Percentiles rank a stretch among this genome's conserved stretches.
These are phyloP conservation scores for Colletotrichum sp. DNA, from an alignment of 2,329 filamentous ascomycete genomes.

Conservation along the genomic window DNA sequence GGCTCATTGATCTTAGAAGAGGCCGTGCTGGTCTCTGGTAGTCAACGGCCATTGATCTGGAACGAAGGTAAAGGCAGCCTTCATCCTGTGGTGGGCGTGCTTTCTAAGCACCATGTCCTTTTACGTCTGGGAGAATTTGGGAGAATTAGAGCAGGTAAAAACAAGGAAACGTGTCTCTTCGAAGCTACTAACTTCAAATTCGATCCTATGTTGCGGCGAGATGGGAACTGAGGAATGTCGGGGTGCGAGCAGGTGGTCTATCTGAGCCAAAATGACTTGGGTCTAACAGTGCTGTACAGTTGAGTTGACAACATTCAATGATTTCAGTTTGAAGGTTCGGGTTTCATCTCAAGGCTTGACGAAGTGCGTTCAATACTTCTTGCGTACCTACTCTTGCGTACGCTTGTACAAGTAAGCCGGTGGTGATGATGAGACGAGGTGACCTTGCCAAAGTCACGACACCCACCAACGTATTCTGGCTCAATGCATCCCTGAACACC, in stretches of 20 bases:
- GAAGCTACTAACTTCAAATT: neutral
- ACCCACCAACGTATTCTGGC: neutral
- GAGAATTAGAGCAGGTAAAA: neutral
- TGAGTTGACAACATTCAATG: neutral
- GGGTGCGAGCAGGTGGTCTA: neutral
- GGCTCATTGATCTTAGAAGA: neutral
- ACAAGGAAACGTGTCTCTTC: neutral
- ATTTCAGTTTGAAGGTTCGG: neutral
- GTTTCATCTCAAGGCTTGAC: neutral
- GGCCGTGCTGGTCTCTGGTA: neutral
- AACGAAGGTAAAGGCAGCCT: neutral
- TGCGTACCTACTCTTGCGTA: neutral
- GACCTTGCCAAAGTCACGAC: neutral
- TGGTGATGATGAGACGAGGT: neutral
- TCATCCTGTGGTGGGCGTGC: neutral
- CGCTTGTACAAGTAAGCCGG: neutral
- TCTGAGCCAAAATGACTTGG: neutral
- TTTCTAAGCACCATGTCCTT: neutral
- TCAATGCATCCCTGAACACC: neutral
- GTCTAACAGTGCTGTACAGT: neutral
- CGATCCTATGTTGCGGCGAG: neutral
- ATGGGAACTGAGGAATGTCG: neutral
- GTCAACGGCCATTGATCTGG: neutral
- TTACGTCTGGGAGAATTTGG: neutral
- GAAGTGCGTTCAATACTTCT: neutral